These are phyloP conservation scores for Candida sphagnicola DNA, from an alignment of 805 yeast species.

Conservation along the genomic window DNA sequence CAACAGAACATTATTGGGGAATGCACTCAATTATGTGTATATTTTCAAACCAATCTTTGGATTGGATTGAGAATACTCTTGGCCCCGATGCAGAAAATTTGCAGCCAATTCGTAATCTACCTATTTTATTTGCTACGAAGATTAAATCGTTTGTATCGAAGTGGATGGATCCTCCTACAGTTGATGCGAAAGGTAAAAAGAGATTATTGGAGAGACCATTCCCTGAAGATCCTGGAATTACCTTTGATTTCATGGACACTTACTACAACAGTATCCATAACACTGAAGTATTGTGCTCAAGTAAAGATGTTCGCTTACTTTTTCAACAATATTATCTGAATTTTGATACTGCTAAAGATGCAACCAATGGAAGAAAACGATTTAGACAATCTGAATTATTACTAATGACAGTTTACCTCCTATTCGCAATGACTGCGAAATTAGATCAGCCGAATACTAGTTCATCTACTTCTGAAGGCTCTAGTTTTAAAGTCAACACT, in stretches of 20 bases:
- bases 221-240: conserved; percentile 20
- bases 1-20: conserved; percentile 25
- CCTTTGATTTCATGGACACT: conserved; percentile 22
- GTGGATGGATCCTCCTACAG: conserved; percentile 30
- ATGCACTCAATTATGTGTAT: conserved; percentile 34
- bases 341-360: conserved; percentile 4
- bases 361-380: conserved; percentile 7
- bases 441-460: conserved; percentile 11
- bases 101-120: conserved; percentile 26
- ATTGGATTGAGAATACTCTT: conserved; percentile 26
- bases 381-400: conserved; percentile 30
- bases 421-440: conserved; percentile 20
- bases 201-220: conserved; percentile 22
- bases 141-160: conserved; percentile 13
- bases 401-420: conserved; percentile 26
- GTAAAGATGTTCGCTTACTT: conserved; percentile 13
- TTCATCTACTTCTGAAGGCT: not conserved
- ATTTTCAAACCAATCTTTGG: conserved; percentile 31
- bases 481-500: conserved; percentile 4
- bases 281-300: conserved; percentile 18
- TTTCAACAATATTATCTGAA: conserved; percentile 22
- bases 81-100: conserved; percentile 16
- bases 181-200: conserved; percentile 15
- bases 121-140: conserved; percentile 18
- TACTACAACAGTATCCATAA: conserved; percentile 19